Evolutionary conservation across 176 grass and related monocot genomes (phyloP).

Genomic region (Chloris gayana): DNA sequence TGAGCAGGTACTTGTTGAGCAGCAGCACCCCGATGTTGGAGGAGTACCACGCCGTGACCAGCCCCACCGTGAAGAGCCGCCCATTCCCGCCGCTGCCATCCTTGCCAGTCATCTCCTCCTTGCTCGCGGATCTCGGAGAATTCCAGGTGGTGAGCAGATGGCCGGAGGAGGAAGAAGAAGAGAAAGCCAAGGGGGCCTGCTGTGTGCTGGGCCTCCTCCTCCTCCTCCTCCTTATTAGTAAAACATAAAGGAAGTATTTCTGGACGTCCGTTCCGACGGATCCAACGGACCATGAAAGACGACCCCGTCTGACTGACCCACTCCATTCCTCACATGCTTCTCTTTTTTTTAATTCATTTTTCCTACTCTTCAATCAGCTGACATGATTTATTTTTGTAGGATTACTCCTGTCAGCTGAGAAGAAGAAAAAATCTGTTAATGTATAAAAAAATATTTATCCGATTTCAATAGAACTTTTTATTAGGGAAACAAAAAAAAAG

Average conservation of each 20-base stretch:
- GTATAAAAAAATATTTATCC: too few relatives aligned
- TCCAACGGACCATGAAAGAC: background rate
- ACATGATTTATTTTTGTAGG: too few relatives aligned
- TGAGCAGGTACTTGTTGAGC: constrained; percentile 65
- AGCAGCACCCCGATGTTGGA: constrained; percentile 73
- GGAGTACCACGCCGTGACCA: constrained; percentile 62
- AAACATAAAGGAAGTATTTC: background rate
- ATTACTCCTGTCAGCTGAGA: too few relatives aligned
- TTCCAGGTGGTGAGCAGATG: background rate
- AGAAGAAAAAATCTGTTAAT: too few relatives aligned
- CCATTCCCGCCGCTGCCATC: constrained; percentile 43
- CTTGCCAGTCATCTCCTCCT: constrained; percentile 42
- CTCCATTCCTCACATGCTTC: background rate
- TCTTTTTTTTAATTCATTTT: background rate
- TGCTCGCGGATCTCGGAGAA: background rate
- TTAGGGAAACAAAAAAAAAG: background rate
- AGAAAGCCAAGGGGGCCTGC: background rate
- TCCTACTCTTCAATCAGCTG: too few relatives aligned
- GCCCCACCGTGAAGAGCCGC: constrained; percentile 52
- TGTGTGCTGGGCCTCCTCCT: too few relatives aligned
- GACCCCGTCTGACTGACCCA: background rate
- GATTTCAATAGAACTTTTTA: too few relatives aligned
- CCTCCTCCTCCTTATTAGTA: background rate
- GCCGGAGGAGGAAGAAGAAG: background rate
- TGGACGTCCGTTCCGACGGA: background rate